Evolutionary conservation across 1,284 basidiomycete species (phyloP).

Genomic region (Naganishia sp.): DNA sequence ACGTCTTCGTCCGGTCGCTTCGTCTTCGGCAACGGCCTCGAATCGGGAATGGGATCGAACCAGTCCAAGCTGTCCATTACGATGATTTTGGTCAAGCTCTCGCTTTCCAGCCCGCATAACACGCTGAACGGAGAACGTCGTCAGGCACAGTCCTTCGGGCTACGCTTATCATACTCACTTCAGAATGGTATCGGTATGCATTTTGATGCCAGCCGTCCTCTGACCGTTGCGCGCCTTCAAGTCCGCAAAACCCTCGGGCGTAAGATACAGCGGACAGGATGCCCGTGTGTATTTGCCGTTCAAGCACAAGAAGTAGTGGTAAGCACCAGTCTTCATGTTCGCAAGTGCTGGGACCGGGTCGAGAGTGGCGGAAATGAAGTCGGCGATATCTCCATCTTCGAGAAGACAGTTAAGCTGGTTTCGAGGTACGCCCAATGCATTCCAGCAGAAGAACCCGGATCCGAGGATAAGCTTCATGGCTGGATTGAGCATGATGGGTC

Average conservation of each 20-base stretch:
- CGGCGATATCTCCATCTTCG: conserved; percentile 64
- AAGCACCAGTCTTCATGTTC: conserved; percentile 63
- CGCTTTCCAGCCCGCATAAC: conserved; percentile 60
- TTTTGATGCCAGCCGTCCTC: conserved; percentile 65
- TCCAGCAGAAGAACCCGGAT: conserved; percentile 73
- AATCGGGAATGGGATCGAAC: conserved; percentile 64
- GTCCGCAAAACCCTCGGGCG: conserved; percentile 64
- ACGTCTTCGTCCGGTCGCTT: conserved; percentile 45
- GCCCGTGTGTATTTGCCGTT: conserved; percentile 66
- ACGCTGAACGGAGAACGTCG: conserved; percentile 55
- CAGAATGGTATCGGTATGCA: conserved; percentile 76
- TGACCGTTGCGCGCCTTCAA: conserved; percentile 60
- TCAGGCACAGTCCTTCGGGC: conserved; percentile 26
- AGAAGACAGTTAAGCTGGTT: conserved; percentile 73
- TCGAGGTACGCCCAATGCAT: conserved; percentile 74
- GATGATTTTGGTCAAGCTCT: conserved; percentile 65
- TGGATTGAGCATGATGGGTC: conserved; percentile 68
- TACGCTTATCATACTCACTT: conserved; percentile 59
- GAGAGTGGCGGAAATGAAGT: conserved; percentile 65
- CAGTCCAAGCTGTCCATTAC: conserved; percentile 82
- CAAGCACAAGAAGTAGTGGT: conserved; percentile 70
- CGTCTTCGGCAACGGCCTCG: conserved; percentile 51
- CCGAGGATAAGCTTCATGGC: conserved; percentile 66
- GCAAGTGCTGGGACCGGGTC: conserved; percentile 64
- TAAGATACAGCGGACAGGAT: conserved; percentile 75